Base-by-base conservation (phyloP, 2,329 filamentous ascomycete species). In the Claviceps monticola region DNA sequence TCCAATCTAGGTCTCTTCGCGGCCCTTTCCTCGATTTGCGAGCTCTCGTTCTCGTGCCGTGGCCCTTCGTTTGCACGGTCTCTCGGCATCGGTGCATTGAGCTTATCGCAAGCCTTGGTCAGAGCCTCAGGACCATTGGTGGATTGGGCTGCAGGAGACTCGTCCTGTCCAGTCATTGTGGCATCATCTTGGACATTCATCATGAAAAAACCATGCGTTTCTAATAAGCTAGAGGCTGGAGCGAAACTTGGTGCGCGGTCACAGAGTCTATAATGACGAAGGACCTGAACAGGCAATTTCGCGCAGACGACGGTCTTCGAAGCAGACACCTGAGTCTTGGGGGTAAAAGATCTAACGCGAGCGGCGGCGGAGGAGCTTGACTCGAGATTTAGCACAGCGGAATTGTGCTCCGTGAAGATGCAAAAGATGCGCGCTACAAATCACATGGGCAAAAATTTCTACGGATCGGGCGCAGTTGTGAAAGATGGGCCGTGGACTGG, bases 1-100 rank as follows among this genome's bases (percentile, higher is more conserved):
- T 77, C 72, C 49, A 78, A 63, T 66, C 78, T 85, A 57, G 76
- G 69, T 60, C 79, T 75, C 69, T 86, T 86, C 49, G 75, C 66
- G 41, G 77, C 72, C 53, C 74, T 73, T 57, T 69, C 68, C 48
- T 62, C 58, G 17, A 52, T 17, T 39, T 34, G 14, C 29, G 29
- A 48, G 14, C 2, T 17, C 13, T 38, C 45, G 39, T 43, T 21
- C 2, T 37, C 52, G 16, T 17, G 36, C 6, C 37, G 19, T 14
- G 48, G 41, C 19, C 44, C 16, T 14, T 17, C 38, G 23, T 34
- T 26, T 36, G 51, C 48, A 43, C 38, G 23, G 16, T 37, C 48
- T 52, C 52, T 14, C 9, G 51, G 29, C 41, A 50, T 56, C 50
- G 37, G 60, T 54, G 49, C 55, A 52, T 48, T 43, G 26, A 43